phyloP scores from a whole-genome alignment of 228 moss, liverwort and hornwort genomes.

The Sphagnum fallax region DNA sequence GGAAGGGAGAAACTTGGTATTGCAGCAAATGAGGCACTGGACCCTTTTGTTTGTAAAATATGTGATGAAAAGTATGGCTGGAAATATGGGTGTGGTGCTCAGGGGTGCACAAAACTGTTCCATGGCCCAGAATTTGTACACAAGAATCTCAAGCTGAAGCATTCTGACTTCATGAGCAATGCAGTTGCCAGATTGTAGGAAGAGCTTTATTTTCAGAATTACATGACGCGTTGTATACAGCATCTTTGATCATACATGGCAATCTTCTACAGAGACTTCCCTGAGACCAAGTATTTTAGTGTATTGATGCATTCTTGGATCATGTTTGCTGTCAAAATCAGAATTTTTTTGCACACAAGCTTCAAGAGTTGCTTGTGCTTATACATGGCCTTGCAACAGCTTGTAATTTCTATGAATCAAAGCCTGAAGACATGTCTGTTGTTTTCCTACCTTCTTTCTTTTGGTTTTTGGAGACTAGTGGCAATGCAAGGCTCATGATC shows the following conservation, averaged over 20 bases:
- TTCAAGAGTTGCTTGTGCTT: too few relatives aligned
- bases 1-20: conserved; percentile 95
- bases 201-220: conserved; percentile 94
- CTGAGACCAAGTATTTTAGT: too few relatives aligned
- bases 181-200: conserved; percentile 92
- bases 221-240: conserved; percentile 58
- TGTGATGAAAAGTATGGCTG: conserved; percentile 99
- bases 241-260: too few relatives aligned
- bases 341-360: too few relatives aligned
- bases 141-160: conserved; percentile 97
- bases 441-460: not conserved
- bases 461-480: not conserved
- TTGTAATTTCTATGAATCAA: too few relatives aligned
- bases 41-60: conserved; percentile 95
- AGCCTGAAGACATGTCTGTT: too few relatives aligned
- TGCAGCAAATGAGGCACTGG: conserved; percentile 94
- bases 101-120: conserved; percentile 95
- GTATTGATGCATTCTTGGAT: too few relatives aligned
- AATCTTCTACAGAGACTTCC: too few relatives aligned
- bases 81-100: conserved; percentile 99
- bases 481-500: too few relatives aligned
- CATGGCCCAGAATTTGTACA: conserved; percentile 99
- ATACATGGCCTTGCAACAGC: too few relatives aligned
- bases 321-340: not conserved
- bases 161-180: conserved; percentile 89